Evolutionary conservation across 139 green algal species (phyloP).

Genomic region (Chlamydomonas incerta): DNA sequence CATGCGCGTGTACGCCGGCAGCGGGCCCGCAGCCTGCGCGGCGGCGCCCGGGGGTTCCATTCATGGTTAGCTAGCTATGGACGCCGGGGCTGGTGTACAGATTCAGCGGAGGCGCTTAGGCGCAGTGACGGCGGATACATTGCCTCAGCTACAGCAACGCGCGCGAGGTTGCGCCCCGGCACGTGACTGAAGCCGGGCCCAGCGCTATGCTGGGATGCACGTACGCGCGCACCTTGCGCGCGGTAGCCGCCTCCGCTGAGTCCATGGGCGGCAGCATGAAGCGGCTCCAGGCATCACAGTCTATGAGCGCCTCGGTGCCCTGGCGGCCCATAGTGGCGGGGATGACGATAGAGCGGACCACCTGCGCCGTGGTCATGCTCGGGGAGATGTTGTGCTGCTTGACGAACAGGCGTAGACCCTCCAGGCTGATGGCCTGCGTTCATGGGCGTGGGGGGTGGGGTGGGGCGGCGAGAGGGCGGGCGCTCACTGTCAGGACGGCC

Average conservation of each 20-base stretch:
- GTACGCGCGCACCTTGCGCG: constrained; percentile 4
- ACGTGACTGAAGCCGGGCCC: too few relatives aligned
- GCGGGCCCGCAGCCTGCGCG: background rate
- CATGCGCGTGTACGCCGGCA: constrained; percentile 31
- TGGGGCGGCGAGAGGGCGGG: too few relatives aligned
- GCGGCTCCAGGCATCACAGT: background rate
- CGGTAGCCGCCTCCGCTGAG: background rate
- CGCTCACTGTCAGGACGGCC: too few relatives aligned
- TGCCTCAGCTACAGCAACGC: too few relatives aligned
- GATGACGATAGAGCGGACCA: constrained; percentile 8
- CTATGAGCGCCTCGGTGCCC: background rate
- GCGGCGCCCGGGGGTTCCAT: too few relatives aligned
- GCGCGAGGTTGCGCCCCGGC: too few relatives aligned
- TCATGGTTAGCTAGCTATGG: too few relatives aligned
- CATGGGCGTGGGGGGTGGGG: too few relatives aligned
- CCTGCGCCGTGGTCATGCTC: constrained; percentile 14
- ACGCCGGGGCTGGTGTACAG: too few relatives aligned
- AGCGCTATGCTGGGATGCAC: too few relatives aligned
- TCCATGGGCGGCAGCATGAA: constrained; percentile 17
- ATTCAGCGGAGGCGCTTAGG: too few relatives aligned
- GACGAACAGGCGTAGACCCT: constrained; percentile 18
- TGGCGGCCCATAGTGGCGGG: constrained; percentile 16
- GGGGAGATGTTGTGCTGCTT: constrained; percentile 1
- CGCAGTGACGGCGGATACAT: too few relatives aligned
- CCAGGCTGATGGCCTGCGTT: constrained; percentile 26